A percentile compares a stretch with the other conserved stretches of the same genome.
These are phyloP conservation scores for Lentinus polychrous DNA, from an alignment of 1,284 basidiomycete species.

Conservation along the genomic window DNA sequence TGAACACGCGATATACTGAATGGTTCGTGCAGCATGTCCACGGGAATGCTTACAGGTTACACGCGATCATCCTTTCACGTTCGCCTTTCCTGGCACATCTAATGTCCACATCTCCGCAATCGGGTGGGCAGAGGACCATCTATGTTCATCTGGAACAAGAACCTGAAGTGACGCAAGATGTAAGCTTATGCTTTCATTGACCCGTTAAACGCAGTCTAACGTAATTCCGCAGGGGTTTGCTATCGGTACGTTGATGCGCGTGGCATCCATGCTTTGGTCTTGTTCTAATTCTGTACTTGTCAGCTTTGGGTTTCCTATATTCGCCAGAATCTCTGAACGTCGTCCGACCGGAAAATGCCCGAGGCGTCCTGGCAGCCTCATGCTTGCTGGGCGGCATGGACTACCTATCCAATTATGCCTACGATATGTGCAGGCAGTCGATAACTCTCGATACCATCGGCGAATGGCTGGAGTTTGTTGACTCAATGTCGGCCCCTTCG, in stretches of 20 bases:
- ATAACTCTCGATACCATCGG: constrained; percentile 67
- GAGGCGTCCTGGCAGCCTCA: constrained; percentile 75
- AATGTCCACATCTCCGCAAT: constrained; percentile 67
- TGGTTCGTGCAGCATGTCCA: constrained; percentile 53
- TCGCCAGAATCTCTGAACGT: constrained; percentile 62
- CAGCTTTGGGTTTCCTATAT: constrained; percentile 75
- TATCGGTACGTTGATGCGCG: constrained; percentile 40
- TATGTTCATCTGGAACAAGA: constrained; percentile 72
- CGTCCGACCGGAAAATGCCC: constrained; percentile 70
- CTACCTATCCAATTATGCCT: constrained; percentile 74
- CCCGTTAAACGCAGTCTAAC: constrained; percentile 5
- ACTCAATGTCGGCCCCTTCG: constrained; percentile 42
- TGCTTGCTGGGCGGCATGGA: constrained; percentile 82
- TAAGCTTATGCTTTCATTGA: constrained; percentile 31
- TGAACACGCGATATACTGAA: background rate
- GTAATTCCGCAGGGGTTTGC: constrained; percentile 51
- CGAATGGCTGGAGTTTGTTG: constrained; percentile 72
- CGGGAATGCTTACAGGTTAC: constrained; percentile 67
- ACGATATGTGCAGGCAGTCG: constrained; percentile 66
- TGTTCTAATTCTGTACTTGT: constrained; percentile 7
- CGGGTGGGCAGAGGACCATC: constrained; percentile 57
- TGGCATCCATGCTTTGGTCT: constrained; percentile 1
- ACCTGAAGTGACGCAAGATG: constrained; percentile 78
- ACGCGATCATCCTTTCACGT: constrained; percentile 78
- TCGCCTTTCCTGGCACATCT: constrained; percentile 82